These are phyloP conservation scores for Zea luxurians DNA, from an alignment of 176 grass and related monocot species.

Conservation along the genomic window DNA sequence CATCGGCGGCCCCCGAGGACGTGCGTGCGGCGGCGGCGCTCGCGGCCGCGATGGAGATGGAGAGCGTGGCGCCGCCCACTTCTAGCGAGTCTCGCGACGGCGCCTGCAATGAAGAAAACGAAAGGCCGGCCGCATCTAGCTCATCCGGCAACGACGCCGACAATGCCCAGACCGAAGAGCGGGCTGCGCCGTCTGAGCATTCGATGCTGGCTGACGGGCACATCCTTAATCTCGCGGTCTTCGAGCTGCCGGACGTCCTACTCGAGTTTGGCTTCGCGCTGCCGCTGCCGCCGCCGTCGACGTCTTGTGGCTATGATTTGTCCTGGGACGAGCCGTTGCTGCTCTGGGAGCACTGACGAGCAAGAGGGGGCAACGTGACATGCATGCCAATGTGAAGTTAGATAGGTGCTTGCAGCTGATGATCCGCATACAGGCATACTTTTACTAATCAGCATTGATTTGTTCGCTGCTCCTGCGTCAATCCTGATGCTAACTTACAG, in stretches of 20 bases:
- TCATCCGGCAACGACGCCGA: not conserved
- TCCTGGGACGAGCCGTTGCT: conserved; percentile 40
- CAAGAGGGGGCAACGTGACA: not conserved
- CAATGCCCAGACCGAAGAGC: not conserved
- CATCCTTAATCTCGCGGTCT: conserved; percentile 28
- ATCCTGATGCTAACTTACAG: not conserved
- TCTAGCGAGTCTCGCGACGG: not conserved
- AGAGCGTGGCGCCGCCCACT: not conserved
- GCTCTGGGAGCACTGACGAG: conserved; percentile 51
- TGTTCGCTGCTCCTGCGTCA: not conserved
- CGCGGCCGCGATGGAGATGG: conserved; percentile 24
- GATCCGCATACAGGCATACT: not conserved
- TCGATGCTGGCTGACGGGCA: not conserved
- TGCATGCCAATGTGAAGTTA: conserved; percentile 19
- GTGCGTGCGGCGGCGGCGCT: conserved; percentile 48
- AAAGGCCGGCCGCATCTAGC: not conserved
- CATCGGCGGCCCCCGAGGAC: conserved; percentile 38
- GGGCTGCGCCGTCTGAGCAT: not conserved
- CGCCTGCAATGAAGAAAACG: not conserved
- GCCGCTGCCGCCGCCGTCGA: not conserved
- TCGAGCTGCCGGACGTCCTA: conserved; percentile 38
- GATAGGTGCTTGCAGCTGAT: not conserved
- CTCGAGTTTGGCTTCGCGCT: conserved; percentile 35
- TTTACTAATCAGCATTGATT: conserved; percentile 1
- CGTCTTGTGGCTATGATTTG: conserved; percentile 17